Evolutionary conservation across 2,329 filamentous ascomycete species (phyloP), one percentile per base, ranked within the genome.

Genomic region (Alternaria ethzedia): DNA sequence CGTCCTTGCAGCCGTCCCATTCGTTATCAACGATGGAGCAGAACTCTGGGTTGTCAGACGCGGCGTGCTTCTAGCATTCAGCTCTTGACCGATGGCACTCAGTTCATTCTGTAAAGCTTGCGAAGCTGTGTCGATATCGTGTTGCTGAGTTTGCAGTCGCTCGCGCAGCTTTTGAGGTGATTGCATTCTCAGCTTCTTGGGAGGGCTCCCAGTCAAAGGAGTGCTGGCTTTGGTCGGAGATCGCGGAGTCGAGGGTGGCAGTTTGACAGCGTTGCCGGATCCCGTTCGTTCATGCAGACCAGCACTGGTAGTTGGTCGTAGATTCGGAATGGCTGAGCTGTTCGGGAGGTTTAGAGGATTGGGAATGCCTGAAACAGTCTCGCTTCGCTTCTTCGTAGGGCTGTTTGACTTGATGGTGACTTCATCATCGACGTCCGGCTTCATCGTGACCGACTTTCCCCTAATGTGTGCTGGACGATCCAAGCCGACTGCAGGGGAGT

Each of bases 61-160:
- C 11, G 76, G 75, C 2, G 69, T 74, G 50, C 57, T 66, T 41
- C 70, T 71, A 26, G 76, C 76, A 45, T 89, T 89, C 82, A 97
- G 88, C 77, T 97, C 94, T 61, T 93, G 89, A 1, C 91, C 88
- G 71, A 97, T 95, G 67, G 91, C 90, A 54, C 88, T 88, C 9
- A 97, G 83, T 76, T 97, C 94, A 5, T 88, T 87, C 77, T 91
- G 88, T 13, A 97, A 81, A 4, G 86, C 86, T 3, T 86, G 85
- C 65, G 94, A 92, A 0, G 90, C 89, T 9, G 89, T 88, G 6
- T 89, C 88, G 15, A 94, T 88, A 0, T 90, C 87, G 59, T 87
- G 89, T 79, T 94, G 93, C 78, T 97, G 94, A 51, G 88, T 90
- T 72, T 95, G 91, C 1, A 97, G 85, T 32, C 95, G 90, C 81